A percentile compares a stretch with the other conserved stretches of the same genome.
Evolutionary conservation across 2,329 filamentous ascomycete genomes (phyloP).

Genomic region (Nemania sp.): DNA sequence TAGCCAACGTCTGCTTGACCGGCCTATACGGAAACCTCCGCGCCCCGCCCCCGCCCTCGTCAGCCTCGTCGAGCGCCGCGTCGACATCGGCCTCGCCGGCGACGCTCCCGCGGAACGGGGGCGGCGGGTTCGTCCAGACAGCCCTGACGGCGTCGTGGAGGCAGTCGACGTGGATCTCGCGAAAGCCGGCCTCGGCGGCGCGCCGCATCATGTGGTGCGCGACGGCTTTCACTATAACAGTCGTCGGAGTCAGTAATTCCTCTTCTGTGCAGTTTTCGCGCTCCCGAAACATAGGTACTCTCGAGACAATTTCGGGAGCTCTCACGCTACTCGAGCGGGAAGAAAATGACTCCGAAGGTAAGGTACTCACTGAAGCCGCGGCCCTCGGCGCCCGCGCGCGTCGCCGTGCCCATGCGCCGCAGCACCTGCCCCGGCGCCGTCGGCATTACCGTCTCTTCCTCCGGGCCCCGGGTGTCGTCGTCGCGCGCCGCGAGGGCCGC

Average conservation of each 20-base stretch:
- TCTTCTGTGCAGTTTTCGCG: no score
- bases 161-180: slow-evolving; percentile 21
- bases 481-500: slow-evolving; percentile 10
- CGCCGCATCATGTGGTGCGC: slow-evolving; percentile 23
- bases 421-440: slow-evolving; percentile 19
- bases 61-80: slow-evolving; percentile 15
- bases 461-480: neutral
- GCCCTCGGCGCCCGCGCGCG: slow-evolving; percentile 16
- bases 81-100: slow-evolving; percentile 17
- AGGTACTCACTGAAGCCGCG: slow-evolving; percentile 21
- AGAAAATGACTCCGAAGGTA: no score
- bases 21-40: slow-evolving; percentile 16
- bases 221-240: neutral
- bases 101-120: slow-evolving; percentile 16
- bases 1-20: slow-evolving; percentile 20
- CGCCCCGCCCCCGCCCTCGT: slow-evolving; percentile 2
- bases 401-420: slow-evolving; percentile 25
- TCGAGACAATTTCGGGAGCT: no score
- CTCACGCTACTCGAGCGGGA: no score
- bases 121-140: slow-evolving; percentile 23
- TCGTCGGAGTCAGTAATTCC: no score
- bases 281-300: no score
- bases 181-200: slow-evolving; percentile 18
- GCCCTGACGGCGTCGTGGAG: slow-evolving; percentile 24
- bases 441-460: neutral